Conservation (phyloP, 768 basidiomycete genomes). For the Coprinopsis cinerea region DNA sequence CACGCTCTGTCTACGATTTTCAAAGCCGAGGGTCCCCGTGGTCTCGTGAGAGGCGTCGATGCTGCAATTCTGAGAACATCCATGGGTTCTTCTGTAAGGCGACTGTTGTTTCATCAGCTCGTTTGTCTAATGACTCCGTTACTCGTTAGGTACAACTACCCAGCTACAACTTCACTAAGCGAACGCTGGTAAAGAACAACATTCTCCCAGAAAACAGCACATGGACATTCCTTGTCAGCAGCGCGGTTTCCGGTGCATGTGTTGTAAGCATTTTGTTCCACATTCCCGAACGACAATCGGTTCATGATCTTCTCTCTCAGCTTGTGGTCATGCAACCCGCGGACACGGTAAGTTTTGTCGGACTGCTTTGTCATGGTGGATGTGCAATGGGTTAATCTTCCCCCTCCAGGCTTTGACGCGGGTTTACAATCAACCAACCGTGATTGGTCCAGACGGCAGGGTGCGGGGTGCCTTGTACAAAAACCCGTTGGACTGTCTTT, state of each 20-base stretch:
- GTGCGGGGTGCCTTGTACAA: conserved; percentile 75
- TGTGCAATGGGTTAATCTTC: conserved; percentile 4
- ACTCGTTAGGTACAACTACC: conserved; percentile 80
- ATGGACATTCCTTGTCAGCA: conserved; percentile 85
- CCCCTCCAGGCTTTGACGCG: conserved; percentile 70
- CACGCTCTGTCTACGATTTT: conserved; percentile 80
- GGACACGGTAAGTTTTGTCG: conserved; percentile 51
- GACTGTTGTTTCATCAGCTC: neutral
- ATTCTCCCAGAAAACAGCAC: conserved; percentile 72
- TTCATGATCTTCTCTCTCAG: conserved; percentile 30
- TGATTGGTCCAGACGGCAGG: conserved; percentile 61
- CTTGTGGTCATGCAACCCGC: conserved; percentile 93
- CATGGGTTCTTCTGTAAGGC: conserved; percentile 76
- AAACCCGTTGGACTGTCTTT: conserved; percentile 92
- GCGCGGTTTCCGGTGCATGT: conserved; percentile 84
- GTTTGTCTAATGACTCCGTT: conserved; percentile 2
- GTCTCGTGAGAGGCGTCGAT: conserved; percentile 86
- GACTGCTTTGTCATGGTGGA: neutral
- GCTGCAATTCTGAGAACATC: conserved; percentile 91
- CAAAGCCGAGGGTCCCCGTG: conserved; percentile 67
- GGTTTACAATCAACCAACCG: conserved; percentile 94
- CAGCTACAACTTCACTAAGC: conserved; percentile 92
- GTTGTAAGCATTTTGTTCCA: conserved; percentile 53
- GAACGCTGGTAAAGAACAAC: conserved; percentile 60
- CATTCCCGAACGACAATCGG: neutral